phyloP scores from a whole-genome alignment of 768 basidiomycete species.

The Mycena leptocephala region DNA sequence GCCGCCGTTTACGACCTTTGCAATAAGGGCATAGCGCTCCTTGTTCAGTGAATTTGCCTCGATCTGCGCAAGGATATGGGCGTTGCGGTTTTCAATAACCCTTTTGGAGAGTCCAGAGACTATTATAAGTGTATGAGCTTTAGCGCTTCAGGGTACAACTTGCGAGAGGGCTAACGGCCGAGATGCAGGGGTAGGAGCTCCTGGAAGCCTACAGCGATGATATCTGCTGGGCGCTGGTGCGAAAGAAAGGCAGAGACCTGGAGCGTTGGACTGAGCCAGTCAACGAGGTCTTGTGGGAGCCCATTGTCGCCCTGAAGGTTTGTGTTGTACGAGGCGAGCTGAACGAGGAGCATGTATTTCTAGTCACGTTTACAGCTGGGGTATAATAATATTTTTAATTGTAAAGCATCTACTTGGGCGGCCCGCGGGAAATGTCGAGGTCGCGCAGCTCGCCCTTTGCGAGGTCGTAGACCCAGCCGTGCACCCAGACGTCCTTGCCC shows the following conservation, averaged over 20 bases:
- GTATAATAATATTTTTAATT: too few relatives aligned
- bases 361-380: too few relatives aligned
- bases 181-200: conserved; percentile 93
- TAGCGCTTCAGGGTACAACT: conserved; percentile 10
- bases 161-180: conserved; percentile 68
- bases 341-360: conserved; percentile 72
- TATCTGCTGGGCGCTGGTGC: conserved; percentile 79
- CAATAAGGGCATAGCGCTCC: conserved; percentile 84
- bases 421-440: conserved; percentile 64
- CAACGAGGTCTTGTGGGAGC: conserved; percentile 88
- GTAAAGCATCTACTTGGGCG: conserved; percentile 35
- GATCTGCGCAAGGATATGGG: conserved; percentile 83
- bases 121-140: conserved; percentile 46
- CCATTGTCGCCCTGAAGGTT: conserved; percentile 86
- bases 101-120: conserved; percentile 84
- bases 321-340: conserved; percentile 93
- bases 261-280: conserved; percentile 91
- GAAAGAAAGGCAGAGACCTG: conserved; percentile 83
- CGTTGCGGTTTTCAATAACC: conserved; percentile 79
- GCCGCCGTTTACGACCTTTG: conserved; percentile 88
- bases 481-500: conserved; percentile 69
- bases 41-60: conserved; percentile 80
- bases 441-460: conserved; percentile 72
- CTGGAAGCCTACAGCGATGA: conserved; percentile 94
- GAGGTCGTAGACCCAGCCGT: conserved; percentile 84